Evolutionary conservation across 306 rosid species (phyloP), one percentile per base, ranked within the genome.

Genomic region (Lotus japonicus): DNA sequence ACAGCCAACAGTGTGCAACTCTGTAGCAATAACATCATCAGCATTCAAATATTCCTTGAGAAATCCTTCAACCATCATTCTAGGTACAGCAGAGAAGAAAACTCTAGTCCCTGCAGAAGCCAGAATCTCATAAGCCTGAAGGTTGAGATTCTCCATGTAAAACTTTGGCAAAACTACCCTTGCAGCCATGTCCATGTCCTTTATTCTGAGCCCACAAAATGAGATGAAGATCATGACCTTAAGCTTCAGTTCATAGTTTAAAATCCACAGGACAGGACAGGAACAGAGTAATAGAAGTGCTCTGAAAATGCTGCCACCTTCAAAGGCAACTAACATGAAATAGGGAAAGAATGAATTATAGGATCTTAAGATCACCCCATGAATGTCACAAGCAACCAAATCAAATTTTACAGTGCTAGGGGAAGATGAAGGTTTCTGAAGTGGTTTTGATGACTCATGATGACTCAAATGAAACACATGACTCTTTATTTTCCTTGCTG

Each of bases 291-390:
- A 65, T 11, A 84, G 16, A 1, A 91, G 18, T 13, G 96, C 91
- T 57, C 94, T 79, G 3, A 88, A 21, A 46, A 88, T 80, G 80
- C 88, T 78, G 9, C 97, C 94, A 51, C 85, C 88, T 86, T 88
- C 97, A 66, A 91, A 91, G 64, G 94, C 82, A 64, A 88, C 83
- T 4, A 91, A 72, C 96, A 91, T 91, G 91, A 91, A 91, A 56
- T 81, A 91, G 7, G 96, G 94, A 63, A 91, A 91, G 74, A 85
- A 79, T 7, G 96, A 83, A 14, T n/a, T n/a, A n/a, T 56, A 56
- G 2, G 85, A 71, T 21, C 77, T 83, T 13, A 91, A 62, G 14
- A 91, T 86, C 5, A 70, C 21, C 23, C 71, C 75, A 12, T 81
- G 75, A 28, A 91, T 51, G 42, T 86, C 96, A 72, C 84, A 86